Conservation (phyloP, 306 rosid genomes). For the Malus asiatica region DNA sequence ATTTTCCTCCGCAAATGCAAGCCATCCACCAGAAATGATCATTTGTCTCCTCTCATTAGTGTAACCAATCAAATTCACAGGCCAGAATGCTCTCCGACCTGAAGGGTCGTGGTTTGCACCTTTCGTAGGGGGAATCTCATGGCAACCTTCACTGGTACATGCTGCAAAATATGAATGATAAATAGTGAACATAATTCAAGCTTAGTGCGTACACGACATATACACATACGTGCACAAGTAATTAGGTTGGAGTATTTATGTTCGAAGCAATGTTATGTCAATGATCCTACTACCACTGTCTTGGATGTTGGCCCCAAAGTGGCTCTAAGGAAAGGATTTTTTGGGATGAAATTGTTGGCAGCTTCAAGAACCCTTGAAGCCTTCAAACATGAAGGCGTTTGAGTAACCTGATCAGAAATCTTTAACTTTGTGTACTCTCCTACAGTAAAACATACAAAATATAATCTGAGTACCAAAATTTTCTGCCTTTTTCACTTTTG, state of each 20-base stretch:
- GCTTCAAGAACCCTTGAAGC: constrained; percentile 3
- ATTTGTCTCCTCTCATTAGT: not conserved
- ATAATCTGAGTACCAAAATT: not conserved
- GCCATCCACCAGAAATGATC: not conserved
- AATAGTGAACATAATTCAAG: not conserved
- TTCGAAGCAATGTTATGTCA: not conserved
- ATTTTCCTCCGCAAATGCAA: not conserved
- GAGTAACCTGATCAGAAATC: not conserved
- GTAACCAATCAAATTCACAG: not conserved
- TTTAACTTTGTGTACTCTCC: not conserved
- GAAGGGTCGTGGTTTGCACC: not conserved
- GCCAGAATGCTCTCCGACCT: not conserved
- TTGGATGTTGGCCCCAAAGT: not conserved
- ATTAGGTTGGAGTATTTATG: not conserved
- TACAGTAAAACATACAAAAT: not conserved
- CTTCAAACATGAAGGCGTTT: not conserved
- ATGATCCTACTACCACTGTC: not conserved
- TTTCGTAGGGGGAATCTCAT: not conserved
- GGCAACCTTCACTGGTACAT: not conserved
- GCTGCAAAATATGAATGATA: not conserved
- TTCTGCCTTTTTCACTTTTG: not conserved
- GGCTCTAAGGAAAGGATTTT: constrained; percentile 4
- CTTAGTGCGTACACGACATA: not conserved
- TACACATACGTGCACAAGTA: not conserved
- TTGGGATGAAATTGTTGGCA: not conserved